A percentile compares a stretch with the other conserved stretches of the same genome.
Conservation (phyloP, 2,329 filamentous ascomycete genomes). For the Cryoendolithus antarcticus region DNA sequence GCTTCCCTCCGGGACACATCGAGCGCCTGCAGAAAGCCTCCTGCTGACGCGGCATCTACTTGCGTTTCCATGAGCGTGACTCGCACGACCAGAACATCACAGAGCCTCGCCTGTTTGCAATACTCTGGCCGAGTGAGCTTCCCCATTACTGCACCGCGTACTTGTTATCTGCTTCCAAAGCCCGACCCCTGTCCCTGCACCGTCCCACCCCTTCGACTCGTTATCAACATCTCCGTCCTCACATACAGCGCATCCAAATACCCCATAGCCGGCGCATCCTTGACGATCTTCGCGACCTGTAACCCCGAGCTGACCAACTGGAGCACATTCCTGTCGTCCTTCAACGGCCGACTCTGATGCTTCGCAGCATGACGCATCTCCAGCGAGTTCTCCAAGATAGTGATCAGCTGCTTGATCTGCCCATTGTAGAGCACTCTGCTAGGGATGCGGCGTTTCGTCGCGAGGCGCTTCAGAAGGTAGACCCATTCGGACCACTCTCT, state of each 20-base stretch:
- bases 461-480: slow-evolving; percentile 70
- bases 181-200: no score
- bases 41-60: no score
- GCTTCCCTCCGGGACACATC: no score
- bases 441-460: slow-evolving; percentile 75
- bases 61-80: no score
- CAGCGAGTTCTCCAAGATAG: slow-evolving; percentile 74
- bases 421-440: slow-evolving; percentile 72
- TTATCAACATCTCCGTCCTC: slow-evolving; percentile 67
- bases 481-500: slow-evolving; percentile 90
- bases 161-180: no score
- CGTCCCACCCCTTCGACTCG: slow-evolving; percentile 24
- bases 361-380: slow-evolving; percentile 80
- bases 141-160: no score
- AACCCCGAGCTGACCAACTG: slow-evolving; percentile 79
- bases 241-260: slow-evolving; percentile 72
- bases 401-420: slow-evolving; percentile 85
- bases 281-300: slow-evolving; percentile 77
- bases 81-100: no score
- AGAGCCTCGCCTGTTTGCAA: no score
- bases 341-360: slow-evolving; percentile 69
- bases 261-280: slow-evolving; percentile 73
- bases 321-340: slow-evolving; percentile 79
- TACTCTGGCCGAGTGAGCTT: no score
- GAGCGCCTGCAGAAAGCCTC: no score